Conservation (phyloP, 805 yeast genomes). For the Cephaloascus fragrans region DNA sequence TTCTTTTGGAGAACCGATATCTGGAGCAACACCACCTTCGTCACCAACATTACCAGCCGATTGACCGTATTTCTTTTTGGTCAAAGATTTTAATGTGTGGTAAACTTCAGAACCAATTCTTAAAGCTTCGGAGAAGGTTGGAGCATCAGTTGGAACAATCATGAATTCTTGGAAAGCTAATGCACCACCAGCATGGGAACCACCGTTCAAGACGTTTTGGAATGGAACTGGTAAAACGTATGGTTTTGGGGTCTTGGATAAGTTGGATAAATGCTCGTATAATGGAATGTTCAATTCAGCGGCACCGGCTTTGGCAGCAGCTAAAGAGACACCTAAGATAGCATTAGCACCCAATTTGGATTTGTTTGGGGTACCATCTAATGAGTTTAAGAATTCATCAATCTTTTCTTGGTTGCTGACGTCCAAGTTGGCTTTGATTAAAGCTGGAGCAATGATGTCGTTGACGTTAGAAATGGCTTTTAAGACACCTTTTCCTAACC, state of each 20-base stretch:
- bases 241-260: conserved; percentile 58
- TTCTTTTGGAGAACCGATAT: conserved; percentile 89
- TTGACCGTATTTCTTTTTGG: conserved; percentile 94
- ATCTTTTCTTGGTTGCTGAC: conserved; percentile 79
- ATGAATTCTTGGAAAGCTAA: conserved; percentile 98
- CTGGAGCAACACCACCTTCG: conserved; percentile 99
- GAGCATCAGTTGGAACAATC: conserved; percentile 94
- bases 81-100: conserved; percentile 88
- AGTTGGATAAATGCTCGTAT: conserved; percentile 81
- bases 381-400: conserved; percentile 74
- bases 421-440: conserved; percentile 70
- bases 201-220: conserved; percentile 99
- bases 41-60: conserved; percentile 99
- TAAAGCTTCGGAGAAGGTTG: conserved; percentile 87
- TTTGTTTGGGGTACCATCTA: conserved; percentile 98
- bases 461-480: conserved; percentile 97
- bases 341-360: conserved; percentile 98
- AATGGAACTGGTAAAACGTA: conserved; percentile 97
- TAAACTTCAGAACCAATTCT: conserved; percentile 97
- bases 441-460: conserved; percentile 89
- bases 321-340: conserved; percentile 94
- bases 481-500: conserved; percentile 98
- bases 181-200: conserved; percentile 99
- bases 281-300: conserved; percentile 91
- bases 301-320: conserved; percentile 97